Evolutionary conservation across 1,284 basidiomycete genomes (phyloP).

Genomic region (Boletellus deceptivus): DNA sequence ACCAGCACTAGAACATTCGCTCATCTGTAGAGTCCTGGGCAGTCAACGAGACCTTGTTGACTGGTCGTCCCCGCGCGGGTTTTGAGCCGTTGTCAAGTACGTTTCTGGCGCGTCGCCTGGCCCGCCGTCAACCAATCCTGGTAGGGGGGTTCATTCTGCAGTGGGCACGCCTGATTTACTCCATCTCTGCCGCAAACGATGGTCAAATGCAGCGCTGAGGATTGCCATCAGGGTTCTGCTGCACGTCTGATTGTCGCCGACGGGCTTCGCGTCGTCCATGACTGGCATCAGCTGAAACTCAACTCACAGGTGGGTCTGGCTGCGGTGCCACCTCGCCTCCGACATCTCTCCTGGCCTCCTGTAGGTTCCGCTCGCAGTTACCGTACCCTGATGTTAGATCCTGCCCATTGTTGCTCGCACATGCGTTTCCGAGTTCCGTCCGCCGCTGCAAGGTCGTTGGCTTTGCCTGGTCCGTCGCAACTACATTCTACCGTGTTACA

Average conservation of each 20-base stretch:
- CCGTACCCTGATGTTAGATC: conserved; percentile 42
- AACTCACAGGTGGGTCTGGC: conserved; percentile 35
- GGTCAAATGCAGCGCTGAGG: too few species aligned
- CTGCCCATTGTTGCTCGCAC: conserved; percentile 40
- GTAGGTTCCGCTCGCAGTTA: conserved; percentile 50
- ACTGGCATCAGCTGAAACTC: conserved; percentile 29
- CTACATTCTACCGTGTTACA: background rate
- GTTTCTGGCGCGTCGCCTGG: background rate
- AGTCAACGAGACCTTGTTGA: conserved; percentile 1
- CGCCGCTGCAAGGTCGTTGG: background rate
- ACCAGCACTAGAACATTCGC: conserved; percentile 10
- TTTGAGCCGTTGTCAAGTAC: background rate
- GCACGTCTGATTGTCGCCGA: background rate
- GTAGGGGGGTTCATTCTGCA: too few species aligned
- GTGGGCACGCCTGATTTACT: too few species aligned
- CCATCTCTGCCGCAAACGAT: too few species aligned
- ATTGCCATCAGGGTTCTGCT: background rate
- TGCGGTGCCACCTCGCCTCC: conserved; percentile 54
- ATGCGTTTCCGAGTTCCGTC: conserved; percentile 34
- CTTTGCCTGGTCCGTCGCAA: background rate
- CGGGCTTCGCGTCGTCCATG: conserved; percentile 6
- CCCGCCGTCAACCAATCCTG: too few species aligned
- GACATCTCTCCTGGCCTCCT: conserved; percentile 53
- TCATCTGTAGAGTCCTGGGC: conserved; percentile 3
- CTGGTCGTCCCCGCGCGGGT: background rate